These are phyloP conservation scores for Phytophthora palmivora DNA, from an alignment of 352 stramenopile species.

Conservation along the genomic window DNA sequence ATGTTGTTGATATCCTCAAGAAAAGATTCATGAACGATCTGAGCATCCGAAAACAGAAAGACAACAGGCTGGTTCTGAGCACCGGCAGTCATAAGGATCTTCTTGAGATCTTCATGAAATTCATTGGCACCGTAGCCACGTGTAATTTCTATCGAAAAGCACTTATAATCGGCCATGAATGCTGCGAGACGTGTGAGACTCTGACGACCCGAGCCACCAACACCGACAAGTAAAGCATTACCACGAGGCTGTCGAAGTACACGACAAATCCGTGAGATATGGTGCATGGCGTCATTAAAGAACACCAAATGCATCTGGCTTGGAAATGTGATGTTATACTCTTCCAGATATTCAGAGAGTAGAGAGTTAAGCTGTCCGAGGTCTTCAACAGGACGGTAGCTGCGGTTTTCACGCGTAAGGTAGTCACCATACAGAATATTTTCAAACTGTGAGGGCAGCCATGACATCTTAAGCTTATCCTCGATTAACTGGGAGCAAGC, in stretches of 20 bases:
- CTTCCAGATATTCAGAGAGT: slow-evolving; percentile 92
- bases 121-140: slow-evolving; percentile 90
- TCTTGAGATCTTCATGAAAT: slow-evolving; percentile 94
- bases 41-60: slow-evolving; percentile 94
- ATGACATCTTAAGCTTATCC: slow-evolving; percentile 70
- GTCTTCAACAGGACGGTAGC: slow-evolving; percentile 77
- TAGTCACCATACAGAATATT: slow-evolving; percentile 93
- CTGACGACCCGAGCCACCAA: slow-evolving; percentile 91
- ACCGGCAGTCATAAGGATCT: slow-evolving; percentile 90
- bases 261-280: slow-evolving; percentile 93
- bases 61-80: slow-evolving; percentile 89
- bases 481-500: slow-evolving; percentile 77
- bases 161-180: slow-evolving; percentile 94
- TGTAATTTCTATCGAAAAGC: slow-evolving; percentile 94
- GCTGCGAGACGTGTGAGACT: slow-evolving; percentile 90
- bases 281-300: slow-evolving; percentile 95
- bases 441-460: slow-evolving; percentile 71
- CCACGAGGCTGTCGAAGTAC: slow-evolving; percentile 92
- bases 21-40: slow-evolving; percentile 95
- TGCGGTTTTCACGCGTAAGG: slow-evolving; percentile 79
- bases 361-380: slow-evolving; percentile 73
- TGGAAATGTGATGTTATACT: slow-evolving; percentile 95
- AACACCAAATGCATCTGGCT: slow-evolving; percentile 96
- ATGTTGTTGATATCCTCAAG: slow-evolving; percentile 96
- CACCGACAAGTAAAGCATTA: slow-evolving; percentile 93